These are phyloP conservation scores for Pythium volutum DNA, from an alignment of 352 stramenopile genomes.

Conservation along the genomic window DNA sequence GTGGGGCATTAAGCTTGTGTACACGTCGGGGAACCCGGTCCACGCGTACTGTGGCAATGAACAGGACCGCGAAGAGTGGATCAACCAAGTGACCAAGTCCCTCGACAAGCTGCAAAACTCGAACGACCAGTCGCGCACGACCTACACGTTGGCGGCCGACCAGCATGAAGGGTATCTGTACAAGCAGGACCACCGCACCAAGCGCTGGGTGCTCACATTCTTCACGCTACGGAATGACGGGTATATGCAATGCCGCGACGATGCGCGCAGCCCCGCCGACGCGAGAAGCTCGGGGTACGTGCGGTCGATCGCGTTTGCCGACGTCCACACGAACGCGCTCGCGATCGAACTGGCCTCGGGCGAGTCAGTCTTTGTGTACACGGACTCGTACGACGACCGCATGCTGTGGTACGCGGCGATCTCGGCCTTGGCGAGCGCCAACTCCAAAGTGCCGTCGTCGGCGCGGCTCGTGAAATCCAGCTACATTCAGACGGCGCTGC, in stretches of 20 bases:
- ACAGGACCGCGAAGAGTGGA: conserved; percentile 51
- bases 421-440: conserved; percentile 51
- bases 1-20: conserved; percentile 53
- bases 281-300: conserved; percentile 61
- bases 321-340: conserved; percentile 67
- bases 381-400: conserved; percentile 74
- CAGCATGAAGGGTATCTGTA: conserved; percentile 70
- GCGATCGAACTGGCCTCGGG: conserved; percentile 68
- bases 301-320: conserved; percentile 61
- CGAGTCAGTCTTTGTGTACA: conserved; percentile 65
- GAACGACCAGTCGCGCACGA: conserved; percentile 59
- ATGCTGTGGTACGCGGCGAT: conserved; percentile 84
- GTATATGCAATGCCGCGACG: conserved; percentile 65
- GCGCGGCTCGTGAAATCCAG: conserved; percentile 60
- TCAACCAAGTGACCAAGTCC: conserved; percentile 39
- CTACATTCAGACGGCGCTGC: conserved; percentile 68
- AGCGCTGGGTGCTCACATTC: conserved; percentile 52
- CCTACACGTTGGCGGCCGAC: conserved; percentile 62
- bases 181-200: conserved; percentile 53
- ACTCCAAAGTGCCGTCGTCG: conserved; percentile 36
- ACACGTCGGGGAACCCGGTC: conserved; percentile 40
- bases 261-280: conserved; percentile 40
- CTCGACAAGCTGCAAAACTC: conserved; percentile 54
- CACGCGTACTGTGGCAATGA: conserved; percentile 46
- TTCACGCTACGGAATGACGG: conserved; percentile 69